Evolutionary conservation across 2,329 filamentous ascomycete genomes (phyloP).

Genomic region (Sporothrix globosa): DNA sequence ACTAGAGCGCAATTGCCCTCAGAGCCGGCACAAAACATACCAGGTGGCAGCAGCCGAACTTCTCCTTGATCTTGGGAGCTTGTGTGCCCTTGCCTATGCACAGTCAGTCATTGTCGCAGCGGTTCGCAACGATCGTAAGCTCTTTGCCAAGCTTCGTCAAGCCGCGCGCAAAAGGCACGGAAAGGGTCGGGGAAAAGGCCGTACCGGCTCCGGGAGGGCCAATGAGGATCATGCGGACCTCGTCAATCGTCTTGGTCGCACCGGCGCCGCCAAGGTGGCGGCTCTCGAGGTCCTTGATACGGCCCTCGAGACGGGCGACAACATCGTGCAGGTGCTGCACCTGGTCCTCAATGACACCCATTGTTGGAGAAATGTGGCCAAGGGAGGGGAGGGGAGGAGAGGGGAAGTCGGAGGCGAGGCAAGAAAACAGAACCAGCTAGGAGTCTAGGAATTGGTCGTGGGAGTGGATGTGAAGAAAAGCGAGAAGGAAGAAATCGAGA

Average conservation of each 20-base stretch:
- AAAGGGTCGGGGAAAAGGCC: conserved; percentile 44
- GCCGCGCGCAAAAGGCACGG: conserved; percentile 1
- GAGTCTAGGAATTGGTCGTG: background rate
- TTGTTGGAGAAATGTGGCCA: conserved; percentile 47
- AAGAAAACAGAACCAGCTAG: conserved; percentile 8
- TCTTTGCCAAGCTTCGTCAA: conserved; percentile 24
- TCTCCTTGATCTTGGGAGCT: conserved; percentile 96
- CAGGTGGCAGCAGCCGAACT: conserved; percentile 95
- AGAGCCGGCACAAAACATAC: conserved; percentile 55
- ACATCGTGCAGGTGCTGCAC: conserved; percentile 83
- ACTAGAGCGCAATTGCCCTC: conserved; percentile 43
- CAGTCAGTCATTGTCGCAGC: conserved; percentile 27
- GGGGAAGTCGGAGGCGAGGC: conserved; percentile 21
- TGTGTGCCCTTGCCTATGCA: conserved; percentile 92
- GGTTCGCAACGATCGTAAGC: conserved; percentile 35
- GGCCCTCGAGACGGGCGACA: conserved; percentile 79
- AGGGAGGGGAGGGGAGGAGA: background rate
- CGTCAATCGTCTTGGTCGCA: conserved; percentile 56
- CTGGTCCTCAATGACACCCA: conserved; percentile 87
- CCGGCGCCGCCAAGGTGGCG: conserved; percentile 62
- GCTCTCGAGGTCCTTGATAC: conserved; percentile 82
- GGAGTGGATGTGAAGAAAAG: background rate
- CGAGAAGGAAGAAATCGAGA: background rate
- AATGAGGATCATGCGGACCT: conserved; percentile 96
- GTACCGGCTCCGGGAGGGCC: conserved; percentile 95